phyloP scores from a whole-genome alignment of 768 basidiomycete genomes.

The Cystoderma amianthinum region DNA sequence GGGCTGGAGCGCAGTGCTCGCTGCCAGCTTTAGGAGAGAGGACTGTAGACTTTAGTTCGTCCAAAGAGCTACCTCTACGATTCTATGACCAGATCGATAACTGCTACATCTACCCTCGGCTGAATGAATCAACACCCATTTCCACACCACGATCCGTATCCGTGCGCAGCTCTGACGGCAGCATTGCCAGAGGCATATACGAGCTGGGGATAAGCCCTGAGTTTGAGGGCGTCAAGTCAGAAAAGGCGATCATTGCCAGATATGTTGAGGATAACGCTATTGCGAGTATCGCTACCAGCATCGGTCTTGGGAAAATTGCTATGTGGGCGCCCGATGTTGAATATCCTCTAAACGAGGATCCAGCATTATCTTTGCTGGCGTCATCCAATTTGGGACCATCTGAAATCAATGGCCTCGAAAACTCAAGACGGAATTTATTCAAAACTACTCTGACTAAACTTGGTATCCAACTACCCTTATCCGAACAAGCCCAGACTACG shows the following conservation, averaged over 20 bases:
- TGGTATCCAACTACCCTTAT: constrained; percentile 34
- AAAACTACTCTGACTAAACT: constrained; percentile 23
- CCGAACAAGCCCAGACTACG: constrained; percentile 19
- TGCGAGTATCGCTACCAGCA: constrained; percentile 21
- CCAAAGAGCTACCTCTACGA: constrained; percentile 21
- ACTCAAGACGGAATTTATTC: constrained; percentile 15
- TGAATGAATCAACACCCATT: constrained; percentile 8
- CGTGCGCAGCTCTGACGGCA: constrained; percentile 14
- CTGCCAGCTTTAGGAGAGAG: constrained; percentile 27
- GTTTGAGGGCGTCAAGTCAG: constrained; percentile 15
- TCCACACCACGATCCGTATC: constrained; percentile 7
- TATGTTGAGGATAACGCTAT: constrained; percentile 15
- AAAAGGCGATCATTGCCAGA: constrained; percentile 22
- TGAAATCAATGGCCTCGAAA: constrained; percentile 15
- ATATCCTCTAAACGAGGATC: constrained; percentile 35
- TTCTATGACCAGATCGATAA: constrained; percentile 27
- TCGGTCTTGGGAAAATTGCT: constrained; percentile 42
- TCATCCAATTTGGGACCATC: constrained; percentile 7
- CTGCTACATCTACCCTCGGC: constrained; percentile 20
- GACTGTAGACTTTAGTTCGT: constrained; percentile 28
- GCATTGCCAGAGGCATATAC: constrained; percentile 19
- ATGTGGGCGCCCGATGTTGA: constrained; percentile 59
- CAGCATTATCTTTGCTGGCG: constrained; percentile 17
- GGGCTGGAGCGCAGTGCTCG: constrained; percentile 43
- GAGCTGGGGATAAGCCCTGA: constrained; percentile 17